Evolutionary conservation across 768 basidiomycete genomes (phyloP).

Genomic region (Leccinum barrowsii): DNA sequence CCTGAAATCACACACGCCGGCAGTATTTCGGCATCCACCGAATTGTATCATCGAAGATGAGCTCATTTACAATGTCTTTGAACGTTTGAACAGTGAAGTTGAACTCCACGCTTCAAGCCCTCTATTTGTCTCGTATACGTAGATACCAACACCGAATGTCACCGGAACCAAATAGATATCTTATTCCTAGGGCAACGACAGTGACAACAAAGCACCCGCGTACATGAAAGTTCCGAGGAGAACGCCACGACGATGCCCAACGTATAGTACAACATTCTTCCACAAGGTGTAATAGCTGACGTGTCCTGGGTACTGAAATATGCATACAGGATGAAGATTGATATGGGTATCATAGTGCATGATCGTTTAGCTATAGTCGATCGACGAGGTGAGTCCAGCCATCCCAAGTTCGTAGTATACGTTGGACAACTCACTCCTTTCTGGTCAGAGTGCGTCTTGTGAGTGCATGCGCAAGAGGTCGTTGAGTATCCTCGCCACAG

Average conservation of each 20-base stretch:
- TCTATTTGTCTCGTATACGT: too few species aligned
- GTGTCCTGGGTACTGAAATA: conserved; percentile 20
- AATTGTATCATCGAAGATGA: too few species aligned
- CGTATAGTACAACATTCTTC: conserved; percentile 19
- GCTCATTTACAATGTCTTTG: too few species aligned
- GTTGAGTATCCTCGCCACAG: conserved; percentile 67
- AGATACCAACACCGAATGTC: background rate
- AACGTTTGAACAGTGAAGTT: too few species aligned
- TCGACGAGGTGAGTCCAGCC: conserved; percentile 10
- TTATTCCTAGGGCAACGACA: conserved; percentile 1
- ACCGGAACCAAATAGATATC: background rate
- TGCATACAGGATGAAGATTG: conserved; percentile 30
- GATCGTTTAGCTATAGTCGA: conserved; percentile 14
- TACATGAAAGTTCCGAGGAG: background rate
- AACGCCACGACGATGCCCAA: background rate
- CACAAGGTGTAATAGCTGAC: conserved; percentile 4
- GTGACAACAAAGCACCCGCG: background rate
- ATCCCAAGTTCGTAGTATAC: background rate
- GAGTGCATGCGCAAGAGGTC: conserved; percentile 58
- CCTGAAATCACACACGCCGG: too few species aligned
- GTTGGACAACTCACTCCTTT: conserved; percentile 26
- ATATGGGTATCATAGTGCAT: conserved; percentile 31
- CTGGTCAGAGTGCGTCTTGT: conserved; percentile 35
- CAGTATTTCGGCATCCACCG: too few species aligned
- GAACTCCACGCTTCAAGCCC: too few species aligned